These are phyloP conservation scores for Heteromeles arbutifolia DNA, from an alignment of 306 rosid species.

Conservation along the genomic window DNA sequence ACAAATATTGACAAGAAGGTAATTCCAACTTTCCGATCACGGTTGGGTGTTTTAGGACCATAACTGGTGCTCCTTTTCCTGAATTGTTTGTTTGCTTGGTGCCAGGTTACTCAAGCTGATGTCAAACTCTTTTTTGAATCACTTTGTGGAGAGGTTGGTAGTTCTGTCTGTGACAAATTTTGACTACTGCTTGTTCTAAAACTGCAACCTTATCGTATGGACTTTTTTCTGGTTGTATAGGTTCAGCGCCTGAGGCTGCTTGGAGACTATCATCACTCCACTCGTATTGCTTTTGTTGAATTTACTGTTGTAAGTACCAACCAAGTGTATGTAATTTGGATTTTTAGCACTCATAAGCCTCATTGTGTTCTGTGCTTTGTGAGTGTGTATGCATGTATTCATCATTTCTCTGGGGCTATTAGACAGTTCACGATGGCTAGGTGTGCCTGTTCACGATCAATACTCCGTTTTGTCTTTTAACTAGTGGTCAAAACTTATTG, in stretches of 20 bases:
- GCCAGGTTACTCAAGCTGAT: constrained; percentile 92
- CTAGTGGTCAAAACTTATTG: neutral
- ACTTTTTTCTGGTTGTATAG: constrained; percentile 31
- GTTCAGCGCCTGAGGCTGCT: constrained; percentile 95
- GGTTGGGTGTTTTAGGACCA: constrained; percentile 17
- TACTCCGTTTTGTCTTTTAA: neutral
- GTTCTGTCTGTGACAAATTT: constrained; percentile 2
- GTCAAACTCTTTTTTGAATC: constrained; percentile 86
- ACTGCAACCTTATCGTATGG: constrained; percentile 7
- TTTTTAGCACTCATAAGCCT: constrained; percentile 5
- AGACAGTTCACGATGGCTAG: neutral
- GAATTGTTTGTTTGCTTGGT: constrained; percentile 11
- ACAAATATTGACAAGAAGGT: constrained; percentile 98
- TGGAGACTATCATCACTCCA: constrained; percentile 94
- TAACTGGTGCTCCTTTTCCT: constrained; percentile 5
- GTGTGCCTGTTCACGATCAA: neutral
- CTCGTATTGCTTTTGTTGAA: constrained; percentile 95
- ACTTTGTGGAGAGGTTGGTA: constrained; percentile 93
- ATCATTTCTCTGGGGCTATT: neutral
- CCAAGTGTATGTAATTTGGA: constrained; percentile 2
- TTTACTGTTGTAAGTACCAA: constrained; percentile 59
- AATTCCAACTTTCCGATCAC: constrained; percentile 14
- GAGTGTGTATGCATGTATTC: neutral
- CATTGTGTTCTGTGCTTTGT: neutral
- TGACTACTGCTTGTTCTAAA: constrained; percentile 3